Conservation (phyloP, 768 basidiomycete species). For the Podaxis rugospora region DNA sequence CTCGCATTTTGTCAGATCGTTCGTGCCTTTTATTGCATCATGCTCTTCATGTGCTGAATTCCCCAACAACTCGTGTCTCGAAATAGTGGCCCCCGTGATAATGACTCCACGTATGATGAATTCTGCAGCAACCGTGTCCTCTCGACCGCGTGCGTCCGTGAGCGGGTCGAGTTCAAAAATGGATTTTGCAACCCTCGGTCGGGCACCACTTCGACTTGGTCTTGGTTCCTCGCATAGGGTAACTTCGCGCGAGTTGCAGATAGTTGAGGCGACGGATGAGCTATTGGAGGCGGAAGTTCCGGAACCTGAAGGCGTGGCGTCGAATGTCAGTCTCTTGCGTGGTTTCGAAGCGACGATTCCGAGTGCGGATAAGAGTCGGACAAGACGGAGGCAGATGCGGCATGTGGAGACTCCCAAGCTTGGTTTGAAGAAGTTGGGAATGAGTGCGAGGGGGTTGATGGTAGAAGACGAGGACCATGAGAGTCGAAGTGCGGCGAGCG, state of each 20-base stretch:
- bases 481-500: conserved; percentile 61
- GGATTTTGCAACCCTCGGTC: conserved; percentile 76
- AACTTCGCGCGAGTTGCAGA: conserved; percentile 80
- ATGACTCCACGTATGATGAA: conserved; percentile 86
- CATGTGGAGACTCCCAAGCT: conserved; percentile 72
- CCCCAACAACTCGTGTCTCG: conserved; percentile 4
- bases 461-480: conserved; percentile 53
- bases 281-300: conserved; percentile 69
- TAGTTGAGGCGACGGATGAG: conserved; percentile 78
- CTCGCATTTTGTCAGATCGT: conserved; percentile 74
- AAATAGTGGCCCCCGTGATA: conserved; percentile 77
- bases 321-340: conserved; percentile 74
- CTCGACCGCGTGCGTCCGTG: conserved; percentile 36
- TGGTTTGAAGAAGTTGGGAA: conserved; percentile 77
- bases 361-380: conserved; percentile 74
- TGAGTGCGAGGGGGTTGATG: conserved; percentile 73
- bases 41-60: conserved; percentile 2
- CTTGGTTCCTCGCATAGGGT: conserved; percentile 55
- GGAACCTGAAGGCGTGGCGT: conserved; percentile 65
- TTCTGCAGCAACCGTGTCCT: conserved; percentile 64
- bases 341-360: conserved; percentile 97
- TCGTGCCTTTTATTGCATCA: conserved; percentile 23
- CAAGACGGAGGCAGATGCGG: conserved; percentile 73
- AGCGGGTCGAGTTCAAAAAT: conserved; percentile 36
- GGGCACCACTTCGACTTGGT: conserved; percentile 69